Evolutionary conservation across 331 rosid genomes (phyloP).

Genomic region (Erythrophleum ivorense): DNA sequence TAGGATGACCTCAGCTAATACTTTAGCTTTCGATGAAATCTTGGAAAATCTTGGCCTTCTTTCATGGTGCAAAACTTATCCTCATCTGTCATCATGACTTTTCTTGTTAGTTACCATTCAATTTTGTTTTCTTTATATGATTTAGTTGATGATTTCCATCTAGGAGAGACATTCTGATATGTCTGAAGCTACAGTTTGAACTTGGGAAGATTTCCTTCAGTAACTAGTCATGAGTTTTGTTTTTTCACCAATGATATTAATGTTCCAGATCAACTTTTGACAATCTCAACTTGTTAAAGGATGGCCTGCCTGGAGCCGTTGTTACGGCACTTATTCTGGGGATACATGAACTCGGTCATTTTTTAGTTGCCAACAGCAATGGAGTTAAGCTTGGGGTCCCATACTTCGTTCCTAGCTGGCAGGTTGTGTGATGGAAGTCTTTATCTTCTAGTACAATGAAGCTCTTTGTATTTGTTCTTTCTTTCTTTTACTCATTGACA

Average conservation of each 20-base stretch:
- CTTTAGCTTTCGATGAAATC: conserved; percentile 31
- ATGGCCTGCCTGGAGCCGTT: conserved; percentile 87
- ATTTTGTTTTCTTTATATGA: background rate
- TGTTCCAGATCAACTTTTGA: conserved; percentile 85
- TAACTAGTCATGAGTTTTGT: conserved; percentile 21
- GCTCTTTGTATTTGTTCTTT: background rate
- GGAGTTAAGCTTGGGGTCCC: conserved; percentile 92
- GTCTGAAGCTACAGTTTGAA: background rate
- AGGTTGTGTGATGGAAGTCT: conserved; percentile 53
- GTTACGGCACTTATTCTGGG: conserved; percentile 84
- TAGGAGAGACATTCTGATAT: conserved; percentile 8
- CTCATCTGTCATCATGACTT: conserved; percentile 11
- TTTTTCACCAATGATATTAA: conserved; percentile 42
- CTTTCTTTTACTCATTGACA: background rate
- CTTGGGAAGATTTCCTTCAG: background rate
- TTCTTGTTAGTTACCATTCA: conserved; percentile 22
- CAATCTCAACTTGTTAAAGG: conserved; percentile 82
- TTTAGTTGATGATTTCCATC: conserved; percentile 18
- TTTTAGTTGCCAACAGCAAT: conserved; percentile 61
- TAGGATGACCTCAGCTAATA: conserved; percentile 24
- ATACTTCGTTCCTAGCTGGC: conserved; percentile 93
- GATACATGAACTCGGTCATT: conserved; percentile 81
- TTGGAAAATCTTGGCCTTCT: background rate
- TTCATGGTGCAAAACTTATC: conserved; percentile 4
- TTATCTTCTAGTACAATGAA: conserved; percentile 14